phyloP scores from a whole-genome alignment of 306 rosid genomes.

The Astragalus glycyphyllos region DNA sequence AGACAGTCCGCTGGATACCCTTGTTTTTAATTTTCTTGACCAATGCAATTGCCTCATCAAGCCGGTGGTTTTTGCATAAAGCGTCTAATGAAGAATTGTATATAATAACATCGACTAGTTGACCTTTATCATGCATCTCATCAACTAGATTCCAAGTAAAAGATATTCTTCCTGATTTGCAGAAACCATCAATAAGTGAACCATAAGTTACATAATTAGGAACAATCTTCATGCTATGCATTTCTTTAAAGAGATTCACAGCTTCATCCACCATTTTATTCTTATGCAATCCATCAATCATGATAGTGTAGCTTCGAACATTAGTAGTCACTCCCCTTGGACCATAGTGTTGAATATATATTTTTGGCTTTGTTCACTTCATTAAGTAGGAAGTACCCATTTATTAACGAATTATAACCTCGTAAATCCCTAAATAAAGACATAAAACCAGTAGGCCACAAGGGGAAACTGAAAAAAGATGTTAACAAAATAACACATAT shows the following conservation, averaged over 20 bases:
- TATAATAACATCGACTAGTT: background rate
- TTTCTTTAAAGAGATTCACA: background rate
- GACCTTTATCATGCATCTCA: background rate
- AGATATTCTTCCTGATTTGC: background rate
- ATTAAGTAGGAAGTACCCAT: background rate
- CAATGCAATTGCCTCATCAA: background rate
- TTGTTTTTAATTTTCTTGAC: too few relatives aligned
- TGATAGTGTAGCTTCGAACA: background rate
- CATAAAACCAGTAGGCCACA: too few relatives aligned
- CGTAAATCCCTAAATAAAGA: too few relatives aligned
- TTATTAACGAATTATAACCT: too few relatives aligned
- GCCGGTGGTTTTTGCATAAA: background rate
- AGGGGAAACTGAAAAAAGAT: too few relatives aligned
- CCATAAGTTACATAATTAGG: background rate
- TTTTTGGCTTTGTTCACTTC: background rate
- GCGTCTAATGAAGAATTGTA: background rate
- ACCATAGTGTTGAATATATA: background rate
- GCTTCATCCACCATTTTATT: background rate
- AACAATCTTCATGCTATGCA: background rate
- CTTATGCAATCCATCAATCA: background rate
- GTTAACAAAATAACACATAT: too few relatives aligned
- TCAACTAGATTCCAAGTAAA: background rate
- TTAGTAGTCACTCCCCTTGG: background rate
- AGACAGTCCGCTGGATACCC: background rate
- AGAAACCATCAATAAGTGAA: background rate